Conservation (phyloP, 768 basidiomycete species). For the Tricholoma bakamatsutake region DNA sequence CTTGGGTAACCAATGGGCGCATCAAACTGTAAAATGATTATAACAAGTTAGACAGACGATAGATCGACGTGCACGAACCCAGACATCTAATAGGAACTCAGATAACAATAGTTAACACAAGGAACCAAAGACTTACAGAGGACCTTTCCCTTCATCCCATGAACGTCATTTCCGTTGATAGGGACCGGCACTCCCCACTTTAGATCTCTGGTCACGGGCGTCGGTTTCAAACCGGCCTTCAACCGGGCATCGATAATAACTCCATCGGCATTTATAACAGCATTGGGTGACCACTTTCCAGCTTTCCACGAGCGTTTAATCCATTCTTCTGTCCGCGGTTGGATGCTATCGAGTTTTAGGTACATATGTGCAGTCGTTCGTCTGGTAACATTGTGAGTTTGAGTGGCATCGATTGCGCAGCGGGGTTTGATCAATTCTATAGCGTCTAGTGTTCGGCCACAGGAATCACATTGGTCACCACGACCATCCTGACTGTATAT, state of each 20-base stretch:
- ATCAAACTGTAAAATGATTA: slow-evolving; percentile 65
- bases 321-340: slow-evolving; percentile 82
- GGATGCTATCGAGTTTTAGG: slow-evolving; percentile 76
- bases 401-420: slow-evolving; percentile 72
- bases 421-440: slow-evolving; percentile 93
- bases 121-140: slow-evolving; percentile 62
- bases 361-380: slow-evolving; percentile 88
- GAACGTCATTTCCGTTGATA: slow-evolving; percentile 62
- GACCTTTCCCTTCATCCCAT: slow-evolving; percentile 91
- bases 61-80: slow-evolving; percentile 51
- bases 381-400: slow-evolving; percentile 70
- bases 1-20: slow-evolving; percentile 96
- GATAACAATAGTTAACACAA: slow-evolving; percentile 2
- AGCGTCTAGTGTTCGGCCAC: slow-evolving; percentile 88
- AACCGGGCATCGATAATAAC: slow-evolving; percentile 86
- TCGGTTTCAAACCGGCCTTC: slow-evolving; percentile 78
- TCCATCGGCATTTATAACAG: slow-evolving; percentile 84
- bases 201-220: slow-evolving; percentile 90
- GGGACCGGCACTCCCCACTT: slow-evolving; percentile 97
- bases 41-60: not conserved
- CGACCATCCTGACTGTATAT: slow-evolving; percentile 69
- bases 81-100: slow-evolving; percentile 60
- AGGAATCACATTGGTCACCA: slow-evolving; percentile 96
- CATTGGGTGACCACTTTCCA: slow-evolving; percentile 91
- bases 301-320: slow-evolving; percentile 71